phyloP scores from a whole-genome alignment of 768 basidiomycete species.

The Termitomyces sp. region DNA sequence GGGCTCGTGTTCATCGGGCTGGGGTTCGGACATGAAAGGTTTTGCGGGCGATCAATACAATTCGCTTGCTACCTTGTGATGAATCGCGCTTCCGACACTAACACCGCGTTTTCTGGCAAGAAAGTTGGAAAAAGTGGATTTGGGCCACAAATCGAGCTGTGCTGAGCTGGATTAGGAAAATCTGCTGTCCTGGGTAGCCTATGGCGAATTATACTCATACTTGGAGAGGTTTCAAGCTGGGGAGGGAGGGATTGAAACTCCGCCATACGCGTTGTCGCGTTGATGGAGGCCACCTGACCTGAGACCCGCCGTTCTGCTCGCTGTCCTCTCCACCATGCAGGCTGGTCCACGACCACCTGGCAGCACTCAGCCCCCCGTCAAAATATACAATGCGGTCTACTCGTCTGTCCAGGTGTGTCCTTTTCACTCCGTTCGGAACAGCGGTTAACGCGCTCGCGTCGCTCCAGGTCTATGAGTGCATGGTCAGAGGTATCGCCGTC shows the following conservation, averaged over 20 bases:
- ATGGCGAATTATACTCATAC: constrained; percentile 2
- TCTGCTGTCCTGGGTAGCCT: neutral
- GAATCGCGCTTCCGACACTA: neutral
- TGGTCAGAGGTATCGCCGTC: constrained; percentile 97
- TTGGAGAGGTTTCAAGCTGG: neutral
- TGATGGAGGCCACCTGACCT: constrained; percentile 26
- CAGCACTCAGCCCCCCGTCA: constrained; percentile 52
- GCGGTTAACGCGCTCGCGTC: constrained; percentile 33
- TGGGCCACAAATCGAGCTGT: too few relatives aligned
- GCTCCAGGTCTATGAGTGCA: constrained; percentile 88
- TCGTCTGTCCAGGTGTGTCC: constrained; percentile 72
- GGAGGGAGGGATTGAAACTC: constrained; percentile 20
- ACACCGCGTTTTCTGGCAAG: neutral
- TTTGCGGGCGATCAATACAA: neutral
- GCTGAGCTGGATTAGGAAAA: neutral
- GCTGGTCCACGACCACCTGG: constrained; percentile 37
- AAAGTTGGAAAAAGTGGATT: neutral
- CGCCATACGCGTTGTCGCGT: constrained; percentile 37
- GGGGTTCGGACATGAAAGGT: constrained; percentile 29
- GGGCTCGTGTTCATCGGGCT: constrained; percentile 40
- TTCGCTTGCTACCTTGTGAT: neutral
- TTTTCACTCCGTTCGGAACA: constrained; percentile 14
- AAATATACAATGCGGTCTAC: constrained; percentile 92
- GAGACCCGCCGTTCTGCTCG: constrained; percentile 17
- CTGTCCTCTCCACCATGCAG: constrained; percentile 41